These are phyloP conservation scores for Drosera spatulata DNA, from an alignment of 179 eudicot genomes.

Conservation along the genomic window DNA sequence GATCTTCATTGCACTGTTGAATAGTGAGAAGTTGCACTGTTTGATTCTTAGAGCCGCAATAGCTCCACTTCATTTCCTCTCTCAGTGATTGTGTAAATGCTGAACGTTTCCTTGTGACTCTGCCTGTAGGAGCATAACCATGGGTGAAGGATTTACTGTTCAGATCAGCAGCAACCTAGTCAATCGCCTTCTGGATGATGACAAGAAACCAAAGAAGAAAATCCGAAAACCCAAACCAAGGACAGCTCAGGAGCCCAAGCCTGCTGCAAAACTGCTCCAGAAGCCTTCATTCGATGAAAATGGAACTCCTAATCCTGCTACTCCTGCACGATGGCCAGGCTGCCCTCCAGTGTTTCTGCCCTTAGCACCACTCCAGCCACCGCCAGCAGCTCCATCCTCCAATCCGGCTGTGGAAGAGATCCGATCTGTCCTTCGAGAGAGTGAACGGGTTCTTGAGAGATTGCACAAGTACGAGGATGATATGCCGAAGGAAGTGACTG, in stretches of 20 bases:
- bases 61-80: too few relatives aligned
- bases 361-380: constrained; percentile 13
- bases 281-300: constrained; percentile 30
- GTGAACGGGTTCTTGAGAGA: constrained; percentile 67
- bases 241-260: constrained; percentile 25
- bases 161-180: constrained; percentile 66
- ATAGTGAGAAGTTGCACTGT: too few relatives aligned
- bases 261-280: constrained; percentile 20
- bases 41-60: too few relatives aligned
- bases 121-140: constrained; percentile 1
- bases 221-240: constrained; percentile 55
- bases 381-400: constrained; percentile 14
- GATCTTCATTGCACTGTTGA: too few relatives aligned
- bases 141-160: constrained; percentile 62
- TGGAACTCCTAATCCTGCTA: constrained; percentile 21
- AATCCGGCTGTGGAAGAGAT: constrained; percentile 59
- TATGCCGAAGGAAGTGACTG: constrained; percentile 62
- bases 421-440: constrained; percentile 51
- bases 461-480: constrained; percentile 59
- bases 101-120: too few relatives aligned
- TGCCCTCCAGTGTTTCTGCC: constrained; percentile 62
- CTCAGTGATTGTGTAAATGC: too few relatives aligned
- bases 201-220: constrained; percentile 49
- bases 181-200: constrained; percentile 58
- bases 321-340: constrained; percentile 57